phyloP scores from a whole-genome alignment of 768 basidiomycete genomes.

The Inosperma sp. region DNA sequence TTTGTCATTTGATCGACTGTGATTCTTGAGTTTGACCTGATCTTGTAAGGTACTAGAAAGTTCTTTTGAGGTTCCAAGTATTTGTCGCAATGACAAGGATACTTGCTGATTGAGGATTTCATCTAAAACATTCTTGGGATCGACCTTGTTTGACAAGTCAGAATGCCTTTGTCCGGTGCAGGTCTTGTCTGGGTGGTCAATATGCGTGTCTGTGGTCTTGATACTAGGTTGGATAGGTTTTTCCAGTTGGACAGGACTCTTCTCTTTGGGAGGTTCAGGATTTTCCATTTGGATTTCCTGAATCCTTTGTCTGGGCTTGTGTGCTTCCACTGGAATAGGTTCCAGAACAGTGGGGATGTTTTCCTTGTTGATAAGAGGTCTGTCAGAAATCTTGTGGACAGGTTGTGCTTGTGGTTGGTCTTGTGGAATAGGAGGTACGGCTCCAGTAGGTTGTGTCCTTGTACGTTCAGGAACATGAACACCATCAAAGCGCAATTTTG shows the following conservation, averaged over 20 bases:
- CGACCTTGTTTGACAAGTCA: constrained; percentile 1
- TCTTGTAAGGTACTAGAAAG: constrained; percentile 2
- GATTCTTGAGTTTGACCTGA: constrained; percentile 1
- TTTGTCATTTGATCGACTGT: no score
- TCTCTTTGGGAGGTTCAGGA: no score
- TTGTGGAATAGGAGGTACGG: not conserved
- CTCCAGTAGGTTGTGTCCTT: not conserved
- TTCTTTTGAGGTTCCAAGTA: constrained; percentile 9
- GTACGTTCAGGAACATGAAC: not conserved
- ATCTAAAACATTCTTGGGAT: not conserved
- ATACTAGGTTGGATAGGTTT: not conserved
- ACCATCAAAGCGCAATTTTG: not conserved
- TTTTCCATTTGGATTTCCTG: not conserved
- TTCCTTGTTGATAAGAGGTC: no score
- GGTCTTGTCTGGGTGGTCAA: not conserved
- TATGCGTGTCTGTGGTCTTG: not conserved
- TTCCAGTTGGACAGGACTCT: not conserved
- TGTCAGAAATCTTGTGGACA: not conserved
- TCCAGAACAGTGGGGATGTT: not conserved
- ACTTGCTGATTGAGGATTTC: constrained; percentile 3
- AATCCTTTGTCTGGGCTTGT: not conserved
- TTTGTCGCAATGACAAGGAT: not conserved
- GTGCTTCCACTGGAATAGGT: constrained; percentile 3
- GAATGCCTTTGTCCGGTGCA: not conserved
- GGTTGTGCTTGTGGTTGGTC: not conserved